Conservation (phyloP, 2,329 filamentous ascomycete genomes). For the Didymella exigua region DNA sequence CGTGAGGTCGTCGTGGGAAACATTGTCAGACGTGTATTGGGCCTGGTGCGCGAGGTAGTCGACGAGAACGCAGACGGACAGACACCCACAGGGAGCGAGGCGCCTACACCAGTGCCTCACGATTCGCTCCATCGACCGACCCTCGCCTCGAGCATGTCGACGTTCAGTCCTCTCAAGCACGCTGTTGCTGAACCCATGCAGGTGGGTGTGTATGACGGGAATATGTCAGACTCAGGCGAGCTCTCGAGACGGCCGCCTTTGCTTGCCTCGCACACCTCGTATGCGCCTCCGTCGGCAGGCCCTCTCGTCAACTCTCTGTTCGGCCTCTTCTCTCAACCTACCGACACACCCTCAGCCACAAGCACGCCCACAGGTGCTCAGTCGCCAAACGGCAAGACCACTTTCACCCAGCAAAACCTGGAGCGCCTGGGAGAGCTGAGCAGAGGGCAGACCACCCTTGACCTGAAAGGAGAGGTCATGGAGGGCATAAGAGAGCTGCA, state of each 20-base stretch:
- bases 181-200: slow-evolving; percentile 46
- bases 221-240: slow-evolving; percentile 45
- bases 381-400: slow-evolving; percentile 55
- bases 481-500: slow-evolving; percentile 95
- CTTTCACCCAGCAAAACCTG: slow-evolving; percentile 43
- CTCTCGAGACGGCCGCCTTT: slow-evolving; percentile 63
- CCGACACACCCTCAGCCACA: slow-evolving; percentile 52
- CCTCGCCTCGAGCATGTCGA: slow-evolving; percentile 52
- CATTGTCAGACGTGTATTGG: slow-evolving; percentile 86
- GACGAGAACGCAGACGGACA: slow-evolving; percentile 76
- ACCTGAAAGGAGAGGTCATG: slow-evolving; percentile 87
- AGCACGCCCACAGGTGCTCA: slow-evolving; percentile 59
- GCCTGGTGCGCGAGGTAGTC: slow-evolving; percentile 88
- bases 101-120: slow-evolving; percentile 33
- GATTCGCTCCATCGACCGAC: slow-evolving; percentile 46
- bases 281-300: slow-evolving; percentile 60
- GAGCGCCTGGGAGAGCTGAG: slow-evolving; percentile 50
- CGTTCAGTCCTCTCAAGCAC: slow-evolving; percentile 55
- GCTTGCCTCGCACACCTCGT: slow-evolving; percentile 66
- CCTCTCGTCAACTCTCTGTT: slow-evolving; percentile 76
- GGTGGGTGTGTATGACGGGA: slow-evolving; percentile 35
- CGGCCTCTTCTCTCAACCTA: slow-evolving; percentile 78
- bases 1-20: slow-evolving; percentile 93
- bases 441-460: slow-evolving; percentile 56
- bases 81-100: slow-evolving; percentile 63